phyloP scores from a whole-genome alignment of 2,329 filamentous ascomycete genomes.

The Penicillium thymicola region DNA sequence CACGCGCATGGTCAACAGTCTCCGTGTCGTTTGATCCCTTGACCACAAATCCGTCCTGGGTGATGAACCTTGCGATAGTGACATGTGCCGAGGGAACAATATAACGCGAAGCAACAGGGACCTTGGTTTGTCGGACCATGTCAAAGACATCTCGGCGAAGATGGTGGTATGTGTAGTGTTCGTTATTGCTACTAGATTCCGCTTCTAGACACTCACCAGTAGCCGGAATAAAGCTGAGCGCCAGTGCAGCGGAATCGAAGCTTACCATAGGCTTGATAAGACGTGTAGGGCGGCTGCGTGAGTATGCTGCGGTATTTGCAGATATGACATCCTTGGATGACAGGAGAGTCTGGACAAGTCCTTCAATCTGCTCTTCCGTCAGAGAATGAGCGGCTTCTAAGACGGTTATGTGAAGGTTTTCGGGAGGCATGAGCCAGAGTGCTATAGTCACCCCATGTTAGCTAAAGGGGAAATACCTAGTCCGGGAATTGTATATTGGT shows the following conservation, averaged over 20 bases:
- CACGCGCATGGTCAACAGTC: slow-evolving; percentile 48
- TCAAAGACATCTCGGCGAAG: slow-evolving; percentile 73
- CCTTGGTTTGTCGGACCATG: slow-evolving; percentile 57
- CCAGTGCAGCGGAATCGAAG: slow-evolving; percentile 79
- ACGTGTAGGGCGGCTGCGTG: slow-evolving; percentile 63
- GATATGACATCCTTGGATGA: slow-evolving; percentile 15
- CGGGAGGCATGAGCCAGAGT: slow-evolving; percentile 81
- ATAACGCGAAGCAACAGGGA: slow-evolving; percentile 72
- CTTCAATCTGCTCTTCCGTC: slow-evolving; percentile 63
- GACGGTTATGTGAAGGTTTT: slow-evolving; percentile 75
- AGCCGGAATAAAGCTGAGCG: slow-evolving; percentile 79
- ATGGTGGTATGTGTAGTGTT: slow-evolving; percentile 82
- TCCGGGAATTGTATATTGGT: neutral
- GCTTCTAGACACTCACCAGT: slow-evolving; percentile 54
- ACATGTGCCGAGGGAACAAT: slow-evolving; percentile 87
- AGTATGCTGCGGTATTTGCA: slow-evolving; percentile 59
- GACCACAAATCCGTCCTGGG: slow-evolving; percentile 54
- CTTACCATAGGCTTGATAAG: slow-evolving; percentile 79
- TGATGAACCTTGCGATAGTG: slow-evolving; percentile 76
- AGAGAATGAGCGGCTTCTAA: slow-evolving; percentile 80
- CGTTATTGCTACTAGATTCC: slow-evolving; percentile 47
- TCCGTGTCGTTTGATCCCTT: slow-evolving; percentile 34
- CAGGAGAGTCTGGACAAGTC: slow-evolving; percentile 56
- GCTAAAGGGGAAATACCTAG: neutral
- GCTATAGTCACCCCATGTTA: slow-evolving; percentile 43